These are phyloP conservation scores for Kodamaea anthophila DNA, from an alignment of 1,139 yeast species.

Conservation along the genomic window DNA sequence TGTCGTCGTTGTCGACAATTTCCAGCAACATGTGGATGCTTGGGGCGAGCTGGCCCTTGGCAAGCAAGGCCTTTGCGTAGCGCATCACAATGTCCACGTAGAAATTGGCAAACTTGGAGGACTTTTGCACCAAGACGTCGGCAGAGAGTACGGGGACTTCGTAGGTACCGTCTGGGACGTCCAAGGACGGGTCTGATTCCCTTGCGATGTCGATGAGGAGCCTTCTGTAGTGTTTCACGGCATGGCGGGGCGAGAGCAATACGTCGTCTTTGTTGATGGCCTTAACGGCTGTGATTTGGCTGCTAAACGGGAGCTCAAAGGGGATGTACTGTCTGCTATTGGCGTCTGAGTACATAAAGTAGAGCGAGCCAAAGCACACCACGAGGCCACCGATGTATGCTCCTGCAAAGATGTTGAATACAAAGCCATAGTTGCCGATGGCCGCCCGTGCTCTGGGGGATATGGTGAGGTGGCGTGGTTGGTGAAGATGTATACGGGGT, in stretches of 20 bases:
- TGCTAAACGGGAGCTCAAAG: slow-evolving; percentile 27
- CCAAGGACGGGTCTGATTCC: slow-evolving; percentile 20
- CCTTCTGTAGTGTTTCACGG: slow-evolving; percentile 41
- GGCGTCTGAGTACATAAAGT: slow-evolving; percentile 38
- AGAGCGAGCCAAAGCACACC: slow-evolving; percentile 35
- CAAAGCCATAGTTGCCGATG: slow-evolving; percentile 27
- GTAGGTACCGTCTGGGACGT: slow-evolving; percentile 24
- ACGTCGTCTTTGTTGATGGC: slow-evolving; percentile 45
- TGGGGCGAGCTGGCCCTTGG: slow-evolving; percentile 34
- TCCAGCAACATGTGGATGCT: slow-evolving; percentile 25
- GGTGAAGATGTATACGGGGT: not conserved
- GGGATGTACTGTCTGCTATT: slow-evolving; percentile 37
- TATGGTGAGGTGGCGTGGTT: slow-evolving; percentile 6
- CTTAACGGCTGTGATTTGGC: slow-evolving; percentile 36
- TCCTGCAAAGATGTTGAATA: slow-evolving; percentile 35
- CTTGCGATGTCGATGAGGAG: slow-evolving; percentile 33
- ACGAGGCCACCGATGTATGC: slow-evolving; percentile 40
- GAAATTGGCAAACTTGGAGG: slow-evolving; percentile 34
- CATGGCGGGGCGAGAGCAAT: slow-evolving; percentile 36
- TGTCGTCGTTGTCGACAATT: slow-evolving; percentile 32
- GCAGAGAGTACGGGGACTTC: slow-evolving; percentile 31
- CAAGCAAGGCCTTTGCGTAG: slow-evolving; percentile 37
- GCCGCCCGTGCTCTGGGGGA: slow-evolving; percentile 17
- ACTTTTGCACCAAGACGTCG: slow-evolving; percentile 26
- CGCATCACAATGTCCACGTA: slow-evolving; percentile 41